Evolutionary conservation across 192 early-diverging fungal genomes (phyloP).

Genomic region (Thoreauomyces humboldtii): DNA sequence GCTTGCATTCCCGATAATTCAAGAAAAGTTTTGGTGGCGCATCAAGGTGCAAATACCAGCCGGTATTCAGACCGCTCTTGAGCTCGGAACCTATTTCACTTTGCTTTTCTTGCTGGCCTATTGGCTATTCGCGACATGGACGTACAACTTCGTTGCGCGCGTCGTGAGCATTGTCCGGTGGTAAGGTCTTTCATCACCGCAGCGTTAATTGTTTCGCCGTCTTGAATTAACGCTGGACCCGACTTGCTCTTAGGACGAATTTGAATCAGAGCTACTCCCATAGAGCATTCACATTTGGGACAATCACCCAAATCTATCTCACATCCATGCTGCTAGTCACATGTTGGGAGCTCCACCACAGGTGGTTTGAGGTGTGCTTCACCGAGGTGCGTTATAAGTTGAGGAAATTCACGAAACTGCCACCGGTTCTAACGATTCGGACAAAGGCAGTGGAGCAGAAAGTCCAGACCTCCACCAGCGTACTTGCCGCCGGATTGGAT

Average conservation of each 20-base stretch:
- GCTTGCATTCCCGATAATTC: conserved; percentile 17
- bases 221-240: no score
- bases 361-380: conserved; percentile 20
- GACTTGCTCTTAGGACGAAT: no score
- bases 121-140: no score
- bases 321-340: background rate
- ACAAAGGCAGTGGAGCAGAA: no score
- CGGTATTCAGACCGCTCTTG: conserved; percentile 2
- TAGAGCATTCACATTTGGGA: background rate
- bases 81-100: background rate
- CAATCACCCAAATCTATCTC: conserved; percentile 1
- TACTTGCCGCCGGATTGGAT: background rate
- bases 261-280: background rate
- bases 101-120: no score
- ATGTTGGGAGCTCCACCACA: conserved; percentile 12
- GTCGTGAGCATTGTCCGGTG: no score
- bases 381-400: conserved; percentile 12
- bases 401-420: background rate
- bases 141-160: no score
- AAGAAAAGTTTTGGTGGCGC: conserved; percentile 2
- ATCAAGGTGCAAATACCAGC: conserved; percentile 3
- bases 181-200: no score
- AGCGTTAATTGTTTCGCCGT: no score
- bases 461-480: background rate
- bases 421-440: background rate